These are phyloP conservation scores for Aphanomyces astaci DNA, from an alignment of 352 stramenopile species.

Conservation along the genomic window DNA sequence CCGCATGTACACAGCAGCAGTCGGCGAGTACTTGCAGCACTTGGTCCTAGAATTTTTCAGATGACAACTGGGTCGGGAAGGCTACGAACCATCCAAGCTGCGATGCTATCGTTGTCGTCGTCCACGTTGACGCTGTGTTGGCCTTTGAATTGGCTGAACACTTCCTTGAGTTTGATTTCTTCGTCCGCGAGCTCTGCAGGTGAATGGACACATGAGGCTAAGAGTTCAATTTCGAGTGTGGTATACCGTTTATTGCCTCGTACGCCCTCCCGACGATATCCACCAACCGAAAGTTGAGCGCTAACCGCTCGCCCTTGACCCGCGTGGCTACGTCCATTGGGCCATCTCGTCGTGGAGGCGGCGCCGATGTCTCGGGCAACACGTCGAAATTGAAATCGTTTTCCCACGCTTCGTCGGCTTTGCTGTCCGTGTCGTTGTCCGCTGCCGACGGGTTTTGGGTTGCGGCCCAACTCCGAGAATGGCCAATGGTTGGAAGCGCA, in stretches of 20 bases:
- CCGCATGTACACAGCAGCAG: not conserved
- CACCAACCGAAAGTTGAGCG: constrained; percentile 18
- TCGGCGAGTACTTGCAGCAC: not conserved
- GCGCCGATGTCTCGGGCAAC: not conserved
- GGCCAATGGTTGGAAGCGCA: not conserved
- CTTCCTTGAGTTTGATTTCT: constrained; percentile 1
- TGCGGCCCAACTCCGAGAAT: not conserved
- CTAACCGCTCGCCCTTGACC: constrained; percentile 6
- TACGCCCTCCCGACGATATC: constrained; percentile 9
- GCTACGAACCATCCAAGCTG: not conserved
- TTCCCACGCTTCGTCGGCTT: constrained; percentile 21
- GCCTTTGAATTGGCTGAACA: not conserved
- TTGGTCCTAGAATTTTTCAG: too few relatives aligned
- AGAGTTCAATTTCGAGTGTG: too few relatives aligned
- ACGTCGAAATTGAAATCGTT: constrained; percentile 24
- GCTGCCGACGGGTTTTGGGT: not conserved
- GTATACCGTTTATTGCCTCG: constrained; percentile 11
- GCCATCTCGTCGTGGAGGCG: not conserved
- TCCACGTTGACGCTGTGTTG: not conserved
- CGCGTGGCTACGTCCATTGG: not conserved
- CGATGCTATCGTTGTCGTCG: not conserved
- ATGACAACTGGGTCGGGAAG: too few relatives aligned
- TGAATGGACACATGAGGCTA: not conserved
- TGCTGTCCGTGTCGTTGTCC: not conserved
- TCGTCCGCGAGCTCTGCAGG: constrained; percentile 12